Base-by-base conservation (phyloP, 805 yeast genomes). In the Saccharomycopsis sp. region DNA sequence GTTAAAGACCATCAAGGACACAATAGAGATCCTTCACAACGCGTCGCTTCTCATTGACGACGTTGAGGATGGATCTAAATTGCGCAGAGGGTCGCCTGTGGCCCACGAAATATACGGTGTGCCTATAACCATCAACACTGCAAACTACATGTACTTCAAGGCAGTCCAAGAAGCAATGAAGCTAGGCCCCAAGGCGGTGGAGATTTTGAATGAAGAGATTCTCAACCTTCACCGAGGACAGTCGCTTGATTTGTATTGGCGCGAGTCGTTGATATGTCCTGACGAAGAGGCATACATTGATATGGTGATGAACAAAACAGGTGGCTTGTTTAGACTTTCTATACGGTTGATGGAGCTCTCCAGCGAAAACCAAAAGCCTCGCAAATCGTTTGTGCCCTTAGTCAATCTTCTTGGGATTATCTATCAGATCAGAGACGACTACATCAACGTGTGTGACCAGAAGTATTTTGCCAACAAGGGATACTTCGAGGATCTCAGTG, bases 261-360 rank as follows among this genome's bases (percentile, higher is more conserved):
- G 97, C 61, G 96, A 90, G 57, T 73, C 77, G 29, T 65, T 75
- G 34, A 66, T 67, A 0, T 76, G 85, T 52, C 94, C 94, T 0
- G 73, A 75, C 2, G 86, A 83, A 60, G 68, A 70, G 0, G 83
- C 88, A 65, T 91, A 91, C 66, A 68, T 84, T 37, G 77, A 76
- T 44, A 91, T 92, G 97, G 96, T 87, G 7, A 80, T 80, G 78
- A 84, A 89, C 66, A 91, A 87, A 64, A 91, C 97, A 0, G 97
- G 96, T 1, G 97, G 97, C 0, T 73, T 91, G 40, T 87, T 90
- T 67, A 75, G 97, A 62, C 73, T 91, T 40, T 83, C 92, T 0
- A 82, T 87, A 2, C 74, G 83, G 59, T 70, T 91, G 41, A 76
- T 91, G 79, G 84, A 79, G 56, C 60, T 66, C 3, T 50, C 34